These are phyloP conservation scores for Mycena sp. DNA, from an alignment of 1,284 basidiomycete species.

Conservation along the genomic window DNA sequence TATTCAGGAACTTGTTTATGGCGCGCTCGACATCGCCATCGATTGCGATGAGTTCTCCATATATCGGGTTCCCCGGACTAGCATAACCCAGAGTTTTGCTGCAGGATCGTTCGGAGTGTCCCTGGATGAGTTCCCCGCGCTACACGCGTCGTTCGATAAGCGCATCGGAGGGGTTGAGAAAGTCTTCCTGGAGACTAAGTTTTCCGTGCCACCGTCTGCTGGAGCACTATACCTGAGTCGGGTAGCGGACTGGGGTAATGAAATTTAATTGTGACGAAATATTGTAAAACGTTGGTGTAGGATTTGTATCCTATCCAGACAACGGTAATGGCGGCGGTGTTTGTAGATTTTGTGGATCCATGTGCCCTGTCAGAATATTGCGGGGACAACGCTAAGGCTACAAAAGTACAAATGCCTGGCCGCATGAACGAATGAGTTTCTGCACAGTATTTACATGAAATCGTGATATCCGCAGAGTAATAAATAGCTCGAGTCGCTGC, in stretches of 20 bases:
- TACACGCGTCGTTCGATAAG: conserved; percentile 70
- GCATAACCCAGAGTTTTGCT: conserved; percentile 72
- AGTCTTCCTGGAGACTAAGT: conserved; percentile 58
- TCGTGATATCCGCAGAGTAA: too few species aligned
- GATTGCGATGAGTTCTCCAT: conserved; percentile 47
- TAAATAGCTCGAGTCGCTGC: too few species aligned
- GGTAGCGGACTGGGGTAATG: conserved; percentile 67
- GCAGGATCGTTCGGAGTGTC: conserved; percentile 75
- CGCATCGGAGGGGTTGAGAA: conserved; percentile 69
- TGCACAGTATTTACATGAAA: too few species aligned
- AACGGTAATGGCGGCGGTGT: too few species aligned
- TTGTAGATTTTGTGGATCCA: too few species aligned
- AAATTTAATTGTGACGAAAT: too few species aligned
- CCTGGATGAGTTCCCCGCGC: conserved; percentile 67
- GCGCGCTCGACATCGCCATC: conserved; percentile 71
- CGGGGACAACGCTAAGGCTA: too few species aligned
- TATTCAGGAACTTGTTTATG: conserved; percentile 69
- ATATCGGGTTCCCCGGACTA: conserved; percentile 59
- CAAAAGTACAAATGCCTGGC: too few species aligned
- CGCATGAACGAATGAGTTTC: too few species aligned
- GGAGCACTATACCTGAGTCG: conserved; percentile 60
- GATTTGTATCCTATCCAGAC: too few species aligned
- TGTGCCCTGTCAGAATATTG: too few species aligned
- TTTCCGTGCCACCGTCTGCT: conserved; percentile 55
- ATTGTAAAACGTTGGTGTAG: too few species aligned